Evolutionary conservation across 2,329 filamentous ascomycete species (phyloP).

Genomic region (Lachnellula cervina): DNA sequence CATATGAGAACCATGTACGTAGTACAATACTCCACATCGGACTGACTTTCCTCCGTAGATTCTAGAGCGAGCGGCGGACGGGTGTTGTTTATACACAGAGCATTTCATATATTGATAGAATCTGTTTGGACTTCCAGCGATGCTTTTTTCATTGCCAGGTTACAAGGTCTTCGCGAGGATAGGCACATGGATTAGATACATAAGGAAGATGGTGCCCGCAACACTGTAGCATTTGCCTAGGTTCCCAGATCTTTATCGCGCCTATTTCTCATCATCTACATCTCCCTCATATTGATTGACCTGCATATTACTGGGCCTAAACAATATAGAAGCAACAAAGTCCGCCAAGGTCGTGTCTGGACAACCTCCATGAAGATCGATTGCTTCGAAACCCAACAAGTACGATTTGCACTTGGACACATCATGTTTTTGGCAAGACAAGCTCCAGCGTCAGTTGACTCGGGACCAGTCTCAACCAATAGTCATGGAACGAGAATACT

Average conservation of each 20-base stretch:
- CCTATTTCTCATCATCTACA: constrained; percentile 11
- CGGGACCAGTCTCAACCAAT: constrained; percentile 18
- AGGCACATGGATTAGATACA: constrained; percentile 8
- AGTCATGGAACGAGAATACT: constrained; percentile 35
- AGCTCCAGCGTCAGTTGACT: not conserved
- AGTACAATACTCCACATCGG: not conserved
- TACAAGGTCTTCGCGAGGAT: constrained; percentile 4
- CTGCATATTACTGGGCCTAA: constrained; percentile 1
- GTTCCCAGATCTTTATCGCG: constrained; percentile 3
- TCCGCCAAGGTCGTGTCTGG: not conserved
- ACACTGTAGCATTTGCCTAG: constrained; percentile 8
- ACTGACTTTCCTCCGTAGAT: not conserved
- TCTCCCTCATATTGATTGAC: constrained; percentile 5
- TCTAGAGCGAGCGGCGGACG: not conserved
- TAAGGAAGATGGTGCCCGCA: constrained; percentile 10
- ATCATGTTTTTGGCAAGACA: constrained; percentile 13
- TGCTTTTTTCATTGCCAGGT: constrained; percentile 1
- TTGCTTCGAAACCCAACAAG: constrained; percentile 3
- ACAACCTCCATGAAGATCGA: not conserved
- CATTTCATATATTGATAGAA: not conserved
- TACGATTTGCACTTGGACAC: not conserved
- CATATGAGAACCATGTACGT: not conserved
- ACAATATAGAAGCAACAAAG: constrained; percentile 2
- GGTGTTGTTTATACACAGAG: not conserved
- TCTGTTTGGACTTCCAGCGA: not conserved